These are phyloP conservation scores for Leccinum fibrillosum DNA, from an alignment of 768 basidiomycete genomes.

Conservation along the genomic window DNA sequence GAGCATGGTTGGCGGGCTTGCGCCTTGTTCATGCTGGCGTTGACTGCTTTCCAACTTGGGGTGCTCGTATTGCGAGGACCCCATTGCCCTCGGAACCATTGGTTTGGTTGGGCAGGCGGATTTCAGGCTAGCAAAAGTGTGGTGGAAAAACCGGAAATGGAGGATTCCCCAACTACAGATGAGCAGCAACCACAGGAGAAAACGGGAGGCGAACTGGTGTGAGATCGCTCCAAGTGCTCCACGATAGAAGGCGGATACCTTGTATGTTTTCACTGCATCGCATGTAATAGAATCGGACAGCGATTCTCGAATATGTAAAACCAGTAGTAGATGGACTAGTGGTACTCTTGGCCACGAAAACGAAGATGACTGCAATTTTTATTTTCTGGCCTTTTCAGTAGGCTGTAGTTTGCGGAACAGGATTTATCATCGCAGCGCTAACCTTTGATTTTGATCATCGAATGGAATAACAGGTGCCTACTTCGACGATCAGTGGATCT, in stretches of 20 bases:
- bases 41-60: constrained; percentile 52
- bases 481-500: too few species aligned
- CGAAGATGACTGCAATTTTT: neutral
- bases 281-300: neutral
- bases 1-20: constrained; percentile 67
- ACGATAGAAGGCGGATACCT: neutral
- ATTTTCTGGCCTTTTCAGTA: neutral
- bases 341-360: neutral
- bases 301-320: neutral
- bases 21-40: constrained; percentile 57
- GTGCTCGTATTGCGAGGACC: constrained; percentile 68
- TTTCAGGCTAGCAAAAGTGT: constrained; percentile 40
- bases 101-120: constrained; percentile 67
- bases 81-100: constrained; percentile 44
- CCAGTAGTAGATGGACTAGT: neutral
- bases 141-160: constrained; percentile 17
- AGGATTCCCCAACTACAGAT: neutral
- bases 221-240: neutral
- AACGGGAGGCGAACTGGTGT: neutral
- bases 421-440: too few species aligned
- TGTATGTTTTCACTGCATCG: neutral
- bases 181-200: constrained; percentile 7
- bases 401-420: too few species aligned
- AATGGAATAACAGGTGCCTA: too few species aligned
- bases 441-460: too few species aligned